phyloP scores from a whole-genome alignment of 1,139 yeast species.

The Candida freyschussii region DNA sequence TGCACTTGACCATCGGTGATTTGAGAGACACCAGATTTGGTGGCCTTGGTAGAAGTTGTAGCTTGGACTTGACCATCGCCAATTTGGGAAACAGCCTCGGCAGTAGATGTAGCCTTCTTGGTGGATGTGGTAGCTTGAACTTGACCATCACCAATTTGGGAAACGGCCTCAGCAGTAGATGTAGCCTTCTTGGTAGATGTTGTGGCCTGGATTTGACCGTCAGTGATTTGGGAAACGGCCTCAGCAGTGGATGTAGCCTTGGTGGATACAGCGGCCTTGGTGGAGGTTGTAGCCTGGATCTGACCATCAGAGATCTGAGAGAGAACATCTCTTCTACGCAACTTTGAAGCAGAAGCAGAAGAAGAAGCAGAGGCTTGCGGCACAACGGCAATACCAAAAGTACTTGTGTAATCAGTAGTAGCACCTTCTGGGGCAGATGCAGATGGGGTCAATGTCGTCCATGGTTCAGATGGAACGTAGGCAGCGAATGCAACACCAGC shows the following conservation, averaged over 20 bases:
- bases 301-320: slow-evolving; percentile 32
- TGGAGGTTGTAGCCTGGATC: slow-evolving; percentile 19
- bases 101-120: slow-evolving; percentile 15
- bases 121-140: slow-evolving; percentile 18
- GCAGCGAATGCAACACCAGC: slow-evolving; percentile 53
- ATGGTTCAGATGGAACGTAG: slow-evolving; percentile 59
- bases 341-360: slow-evolving; percentile 22
- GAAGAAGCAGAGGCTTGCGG: slow-evolving; percentile 38
- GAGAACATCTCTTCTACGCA: slow-evolving; percentile 36
- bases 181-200: slow-evolving; percentile 7
- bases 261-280: slow-evolving; percentile 19
- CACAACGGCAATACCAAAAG: slow-evolving; percentile 65
- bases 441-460: slow-evolving; percentile 64
- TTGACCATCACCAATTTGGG: slow-evolving; percentile 46
- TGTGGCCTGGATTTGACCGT: too few species aligned
- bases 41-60: too few species aligned
- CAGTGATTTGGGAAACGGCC: slow-evolving; percentile 46
- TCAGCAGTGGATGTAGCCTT: slow-evolving; percentile 16
- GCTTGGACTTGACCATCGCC: slow-evolving; percentile 40
- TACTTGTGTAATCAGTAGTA: slow-evolving; percentile 49
- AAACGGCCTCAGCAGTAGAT: slow-evolving; percentile 28
- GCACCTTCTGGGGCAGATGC: slow-evolving; percentile 50
- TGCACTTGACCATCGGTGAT: too few species aligned
- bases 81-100: slow-evolving; percentile 26
- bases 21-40: slow-evolving; percentile 22